These are phyloP conservation scores for Debaryomyces singareniensis DNA, from an alignment of 1,139 yeast species.

Conservation along the genomic window DNA sequence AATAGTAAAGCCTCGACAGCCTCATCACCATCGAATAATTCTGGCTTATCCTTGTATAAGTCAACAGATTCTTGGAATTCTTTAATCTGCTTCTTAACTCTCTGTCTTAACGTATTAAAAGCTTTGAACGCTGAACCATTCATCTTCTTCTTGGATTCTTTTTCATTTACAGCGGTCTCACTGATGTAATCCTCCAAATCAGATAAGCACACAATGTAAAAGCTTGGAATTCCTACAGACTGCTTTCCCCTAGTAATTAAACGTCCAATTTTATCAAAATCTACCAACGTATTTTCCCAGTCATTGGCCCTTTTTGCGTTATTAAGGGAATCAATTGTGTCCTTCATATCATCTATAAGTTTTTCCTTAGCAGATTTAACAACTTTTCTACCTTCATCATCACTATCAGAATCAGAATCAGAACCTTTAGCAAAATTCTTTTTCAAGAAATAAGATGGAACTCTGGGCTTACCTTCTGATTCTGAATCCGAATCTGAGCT, in stretches of 20 bases:
- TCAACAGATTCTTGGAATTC: constrained; percentile 58
- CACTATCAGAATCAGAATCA: constrained; percentile 51
- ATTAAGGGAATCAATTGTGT: constrained; percentile 62
- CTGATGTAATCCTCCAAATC: constrained; percentile 67
- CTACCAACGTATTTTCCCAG: constrained; percentile 72
- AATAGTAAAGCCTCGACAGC: constrained; percentile 20
- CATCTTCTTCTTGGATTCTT: constrained; percentile 57
- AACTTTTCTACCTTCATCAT: constrained; percentile 70
- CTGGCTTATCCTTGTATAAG: constrained; percentile 65
- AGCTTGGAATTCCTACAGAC: constrained; percentile 62
- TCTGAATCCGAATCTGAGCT: constrained; percentile 36
- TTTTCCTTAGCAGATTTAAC: constrained; percentile 94
- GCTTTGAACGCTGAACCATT: constrained; percentile 84
- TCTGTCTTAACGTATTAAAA: constrained; percentile 81
- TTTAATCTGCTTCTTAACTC: constrained; percentile 74
- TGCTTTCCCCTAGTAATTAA: constrained; percentile 67
- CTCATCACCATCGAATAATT: constrained; percentile 55
- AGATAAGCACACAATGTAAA: constrained; percentile 62
- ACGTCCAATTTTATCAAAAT: constrained; percentile 74
- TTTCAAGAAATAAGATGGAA: constrained; percentile 55
- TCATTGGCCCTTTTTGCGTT: constrained; percentile 65
- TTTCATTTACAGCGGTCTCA: constrained; percentile 53
- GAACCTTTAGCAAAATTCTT: constrained; percentile 44
- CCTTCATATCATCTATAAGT: constrained; percentile 78
- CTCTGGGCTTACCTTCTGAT: constrained; percentile 40